Conservation (phyloP, 106 monocot genomes). For the Ottelia alismoides region DNA sequence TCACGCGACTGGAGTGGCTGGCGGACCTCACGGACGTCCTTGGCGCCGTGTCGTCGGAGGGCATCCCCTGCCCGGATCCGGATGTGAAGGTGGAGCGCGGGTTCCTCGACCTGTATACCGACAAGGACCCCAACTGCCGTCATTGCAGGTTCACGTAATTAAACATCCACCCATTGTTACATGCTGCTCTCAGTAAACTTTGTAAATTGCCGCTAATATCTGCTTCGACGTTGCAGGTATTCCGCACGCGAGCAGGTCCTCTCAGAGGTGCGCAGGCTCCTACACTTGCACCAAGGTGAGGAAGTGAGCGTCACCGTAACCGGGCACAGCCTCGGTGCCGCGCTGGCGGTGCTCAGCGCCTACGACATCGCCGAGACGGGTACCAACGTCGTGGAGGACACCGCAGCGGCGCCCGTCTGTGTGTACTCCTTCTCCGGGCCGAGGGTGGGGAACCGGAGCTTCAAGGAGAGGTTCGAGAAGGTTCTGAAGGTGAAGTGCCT, state of each 20-base stretch:
- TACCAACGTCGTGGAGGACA: slow-evolving; percentile 7
- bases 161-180: too few relatives aligned
- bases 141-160: too few relatives aligned
- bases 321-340: slow-evolving; percentile 81
- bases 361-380: slow-evolving; percentile 58
- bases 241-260: slow-evolving; percentile 47
- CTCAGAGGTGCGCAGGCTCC: slow-evolving; percentile 38
- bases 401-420: slow-evolving; percentile 11
- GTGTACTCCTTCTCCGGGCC: slow-evolving; percentile 70
- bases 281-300: slow-evolving; percentile 32
- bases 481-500: slow-evolving; percentile 40
- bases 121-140: slow-evolving; percentile 34
- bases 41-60: slow-evolving; percentile 22
- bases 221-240: too few relatives aligned
- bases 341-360: slow-evolving; percentile 66
- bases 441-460: slow-evolving; percentile 58
- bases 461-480: slow-evolving; percentile 59
- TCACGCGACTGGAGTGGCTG: slow-evolving; percentile 56
- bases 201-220: too few relatives aligned
- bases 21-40: slow-evolving; percentile 59
- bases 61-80: slow-evolving; percentile 51
- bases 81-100: slow-evolving; percentile 54
- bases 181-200: too few relatives aligned
- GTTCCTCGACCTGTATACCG: slow-evolving; percentile 49
- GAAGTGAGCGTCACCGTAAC: slow-evolving; percentile 48